phyloP scores from a whole-genome alignment of 2,329 filamentous ascomycete genomes.

The Immersiporthe knoxdaviesiana region DNA sequence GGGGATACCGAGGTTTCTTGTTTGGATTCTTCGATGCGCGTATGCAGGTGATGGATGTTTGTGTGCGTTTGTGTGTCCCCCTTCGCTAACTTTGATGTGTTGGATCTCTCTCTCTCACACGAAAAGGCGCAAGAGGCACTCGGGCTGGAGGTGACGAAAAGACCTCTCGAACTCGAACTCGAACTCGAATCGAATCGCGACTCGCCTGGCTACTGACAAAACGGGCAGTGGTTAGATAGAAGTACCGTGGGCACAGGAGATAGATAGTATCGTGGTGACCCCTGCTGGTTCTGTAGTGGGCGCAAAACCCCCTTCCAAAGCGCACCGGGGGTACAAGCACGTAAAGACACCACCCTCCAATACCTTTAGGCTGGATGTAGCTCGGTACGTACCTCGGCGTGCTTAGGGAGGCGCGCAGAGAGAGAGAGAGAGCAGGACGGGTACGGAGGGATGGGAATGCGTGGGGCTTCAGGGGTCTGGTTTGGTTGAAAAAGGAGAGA shows the following conservation, averaged over 20 bases:
- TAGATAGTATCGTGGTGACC: neutral
- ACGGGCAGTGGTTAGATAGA: neutral
- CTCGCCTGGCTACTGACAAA: neutral
- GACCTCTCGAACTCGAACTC: neutral
- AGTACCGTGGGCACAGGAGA: neutral
- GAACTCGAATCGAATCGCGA: neutral
- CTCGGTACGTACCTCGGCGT: neutral
- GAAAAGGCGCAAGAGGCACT: neutral
- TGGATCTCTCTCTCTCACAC: too few species aligned
- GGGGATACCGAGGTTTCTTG: constrained; percentile 11
- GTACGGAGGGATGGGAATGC: neutral
- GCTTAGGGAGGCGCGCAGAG: too few species aligned
- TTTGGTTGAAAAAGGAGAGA: neutral
- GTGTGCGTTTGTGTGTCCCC: neutral
- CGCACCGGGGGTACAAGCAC: constrained; percentile 11
- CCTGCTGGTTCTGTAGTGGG: neutral
- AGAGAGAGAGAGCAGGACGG: too few species aligned
- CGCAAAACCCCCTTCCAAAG: neutral
- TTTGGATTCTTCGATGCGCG: neutral
- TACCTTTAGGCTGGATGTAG: neutral
- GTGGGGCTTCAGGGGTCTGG: neutral
- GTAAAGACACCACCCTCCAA: constrained; percentile 18
- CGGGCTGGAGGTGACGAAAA: neutral
- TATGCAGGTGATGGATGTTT: too few species aligned
- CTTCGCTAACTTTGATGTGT: too few species aligned